Conservation (phyloP, 441 rosid species). For the Populus hybrid region DNA sequence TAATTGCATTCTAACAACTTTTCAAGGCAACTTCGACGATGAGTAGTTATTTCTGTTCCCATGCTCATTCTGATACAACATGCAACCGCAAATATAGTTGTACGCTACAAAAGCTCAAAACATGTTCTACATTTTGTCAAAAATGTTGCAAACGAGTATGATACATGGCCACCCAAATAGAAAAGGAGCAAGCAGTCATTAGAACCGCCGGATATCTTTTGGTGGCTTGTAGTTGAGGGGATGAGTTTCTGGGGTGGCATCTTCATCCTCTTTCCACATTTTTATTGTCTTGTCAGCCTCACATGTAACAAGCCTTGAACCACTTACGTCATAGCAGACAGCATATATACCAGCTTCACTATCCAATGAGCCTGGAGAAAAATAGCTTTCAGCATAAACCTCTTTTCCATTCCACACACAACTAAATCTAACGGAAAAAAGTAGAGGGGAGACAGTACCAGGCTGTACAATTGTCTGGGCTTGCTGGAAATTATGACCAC, state of each 20-base stretch:
- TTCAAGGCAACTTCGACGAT: background rate
- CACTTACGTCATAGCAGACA: constrained; percentile 66
- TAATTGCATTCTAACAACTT: no score
- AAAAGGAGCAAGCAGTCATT: background rate
- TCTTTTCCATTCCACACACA: background rate
- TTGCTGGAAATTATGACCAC: constrained; percentile 97
- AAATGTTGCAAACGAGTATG: constrained; percentile 2
- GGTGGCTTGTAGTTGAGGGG: constrained; percentile 96
- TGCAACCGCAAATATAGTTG: background rate
- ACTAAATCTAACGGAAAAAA: background rate
- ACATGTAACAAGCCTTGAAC: constrained; percentile 73
- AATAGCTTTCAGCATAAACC: background rate
- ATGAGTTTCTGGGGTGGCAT: constrained; percentile 87
- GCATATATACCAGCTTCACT: constrained; percentile 99
- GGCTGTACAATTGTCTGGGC: constrained; percentile 93
- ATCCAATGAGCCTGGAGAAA: constrained; percentile 79
- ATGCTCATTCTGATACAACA: background rate
- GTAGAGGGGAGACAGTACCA: constrained; percentile 41
- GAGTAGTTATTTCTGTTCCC: background rate
- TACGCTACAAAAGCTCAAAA: no score
- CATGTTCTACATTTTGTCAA: no score
- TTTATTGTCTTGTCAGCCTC: constrained; percentile 98
- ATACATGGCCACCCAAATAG: background rate
- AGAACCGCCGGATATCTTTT: constrained; percentile 92
- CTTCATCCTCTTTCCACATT: constrained; percentile 97